phyloP scores from a whole-genome alignment of 2,329 filamentous ascomycete species.

The Ophiostoma angusticollis region DNA sequence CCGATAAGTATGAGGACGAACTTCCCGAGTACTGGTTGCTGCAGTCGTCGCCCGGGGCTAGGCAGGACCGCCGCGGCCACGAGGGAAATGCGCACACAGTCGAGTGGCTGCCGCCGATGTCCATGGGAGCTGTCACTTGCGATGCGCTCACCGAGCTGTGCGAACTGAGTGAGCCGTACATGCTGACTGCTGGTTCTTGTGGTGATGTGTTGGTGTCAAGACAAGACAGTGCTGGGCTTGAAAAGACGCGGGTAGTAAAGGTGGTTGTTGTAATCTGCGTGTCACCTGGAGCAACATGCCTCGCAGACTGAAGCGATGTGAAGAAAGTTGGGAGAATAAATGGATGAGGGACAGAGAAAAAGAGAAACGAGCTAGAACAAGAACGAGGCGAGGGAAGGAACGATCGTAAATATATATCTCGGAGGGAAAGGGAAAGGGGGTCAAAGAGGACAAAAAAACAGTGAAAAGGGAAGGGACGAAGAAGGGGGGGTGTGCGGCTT shows the following conservation, averaged over 20 bases:
- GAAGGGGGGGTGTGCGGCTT: conserved; percentile 10
- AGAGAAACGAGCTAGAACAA: background rate
- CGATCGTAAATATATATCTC: conserved; percentile 4
- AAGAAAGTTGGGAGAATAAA: background rate
- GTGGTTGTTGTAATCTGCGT: conserved; percentile 14
- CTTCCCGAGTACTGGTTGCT: conserved; percentile 19
- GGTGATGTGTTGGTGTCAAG: conserved; percentile 12
- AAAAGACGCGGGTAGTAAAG: too few relatives aligned
- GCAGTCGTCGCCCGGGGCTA: conserved; percentile 29
- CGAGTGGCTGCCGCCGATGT: conserved; percentile 30
- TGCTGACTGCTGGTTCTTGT: conserved; percentile 15
- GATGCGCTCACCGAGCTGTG: conserved; percentile 35
- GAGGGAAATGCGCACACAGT: conserved; percentile 42
- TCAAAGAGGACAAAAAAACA: background rate
- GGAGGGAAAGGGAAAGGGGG: background rate
- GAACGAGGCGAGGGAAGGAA: conserved; percentile 3
- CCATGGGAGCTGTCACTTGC: conserved; percentile 29
- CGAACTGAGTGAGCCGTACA: conserved; percentile 38
- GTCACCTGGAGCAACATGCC: too few relatives aligned
- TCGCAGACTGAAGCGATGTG: background rate
- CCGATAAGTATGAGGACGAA: conserved; percentile 45
- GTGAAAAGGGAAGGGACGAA: background rate
- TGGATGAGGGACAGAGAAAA: conserved; percentile 1
- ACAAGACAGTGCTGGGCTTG: too few relatives aligned
- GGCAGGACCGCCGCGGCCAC: conserved; percentile 43